A percentile compares a stretch with the other conserved stretches of the same genome.
phyloP scores from a whole-genome alignment of 2,329 filamentous ascomycete genomes.

The Fusarium temperatum region DNA sequence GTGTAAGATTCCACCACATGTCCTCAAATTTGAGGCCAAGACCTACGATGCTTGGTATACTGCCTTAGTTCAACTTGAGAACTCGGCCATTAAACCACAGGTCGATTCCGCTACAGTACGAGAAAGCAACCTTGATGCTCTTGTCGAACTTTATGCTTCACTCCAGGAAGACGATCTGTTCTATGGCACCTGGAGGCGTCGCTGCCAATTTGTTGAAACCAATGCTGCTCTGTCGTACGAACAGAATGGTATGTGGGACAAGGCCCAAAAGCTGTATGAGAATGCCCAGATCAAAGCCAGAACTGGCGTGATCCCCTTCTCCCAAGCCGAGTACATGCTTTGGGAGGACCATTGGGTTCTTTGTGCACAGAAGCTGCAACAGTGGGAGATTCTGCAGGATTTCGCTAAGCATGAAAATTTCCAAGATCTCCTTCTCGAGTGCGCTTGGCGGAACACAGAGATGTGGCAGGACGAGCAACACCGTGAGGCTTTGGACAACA shows the following conservation, averaged over 20 bases:
- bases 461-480: constrained; percentile 91
- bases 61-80: constrained; percentile 89
- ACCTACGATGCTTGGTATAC: constrained; percentile 98
- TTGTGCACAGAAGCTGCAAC: constrained; percentile 96
- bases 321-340: constrained; percentile 95
- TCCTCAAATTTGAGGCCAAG: constrained; percentile 92
- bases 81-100: constrained; percentile 83
- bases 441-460: constrained; percentile 94
- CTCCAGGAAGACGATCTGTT: constrained; percentile 97
- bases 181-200: constrained; percentile 94
- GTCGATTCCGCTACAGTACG: constrained; percentile 84
- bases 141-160: constrained; percentile 91
- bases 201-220: constrained; percentile 96
- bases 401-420: constrained; percentile 99
- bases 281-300: constrained; percentile 96
- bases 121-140: constrained; percentile 93
- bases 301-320: constrained; percentile 95
- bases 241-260: constrained; percentile 99
- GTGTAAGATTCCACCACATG: constrained; percentile 93
- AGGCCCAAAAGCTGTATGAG: constrained; percentile 96
- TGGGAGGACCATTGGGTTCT: constrained; percentile 99
- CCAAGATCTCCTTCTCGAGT: constrained; percentile 93
- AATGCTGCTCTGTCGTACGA: constrained; percentile 98
- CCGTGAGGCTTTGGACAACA: constrained; percentile 86
- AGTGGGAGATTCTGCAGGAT: constrained; percentile 97